phyloP scores from a whole-genome alignment of 768 basidiomycete species.

The Boletus tomentosulus region DNA sequence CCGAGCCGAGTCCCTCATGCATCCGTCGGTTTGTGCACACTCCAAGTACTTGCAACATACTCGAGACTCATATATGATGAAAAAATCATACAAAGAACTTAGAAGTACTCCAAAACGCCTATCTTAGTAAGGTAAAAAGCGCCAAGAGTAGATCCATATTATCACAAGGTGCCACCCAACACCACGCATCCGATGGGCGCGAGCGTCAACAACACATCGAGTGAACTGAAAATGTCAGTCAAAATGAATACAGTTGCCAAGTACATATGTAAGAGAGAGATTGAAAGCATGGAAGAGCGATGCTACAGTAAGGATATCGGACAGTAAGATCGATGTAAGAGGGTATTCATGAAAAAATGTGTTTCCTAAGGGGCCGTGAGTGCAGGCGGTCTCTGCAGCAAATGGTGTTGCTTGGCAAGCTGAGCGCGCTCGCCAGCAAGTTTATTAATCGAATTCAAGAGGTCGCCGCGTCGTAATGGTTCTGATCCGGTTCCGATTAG shows the following conservation, averaged over 20 bases:
- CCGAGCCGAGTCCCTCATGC: too few relatives aligned
- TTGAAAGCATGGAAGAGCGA: not conserved
- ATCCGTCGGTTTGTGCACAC: not conserved
- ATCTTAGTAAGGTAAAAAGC: not conserved
- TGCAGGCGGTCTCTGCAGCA: constrained; percentile 31
- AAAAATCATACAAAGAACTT: not conserved
- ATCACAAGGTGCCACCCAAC: not conserved
- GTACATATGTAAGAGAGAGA: not conserved
- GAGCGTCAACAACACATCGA: not conserved
- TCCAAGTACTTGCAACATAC: not conserved
- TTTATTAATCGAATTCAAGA: constrained; percentile 78
- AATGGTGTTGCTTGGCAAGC: constrained; percentile 28
- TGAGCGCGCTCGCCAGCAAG: constrained; percentile 63
- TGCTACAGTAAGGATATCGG: constrained; percentile 22
- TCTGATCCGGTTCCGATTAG: constrained; percentile 37
- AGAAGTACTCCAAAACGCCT: not conserved
- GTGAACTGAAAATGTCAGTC: not conserved
- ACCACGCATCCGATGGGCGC: not conserved
- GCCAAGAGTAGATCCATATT: not conserved
- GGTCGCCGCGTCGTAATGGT: constrained; percentile 73
- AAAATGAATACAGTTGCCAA: constrained; percentile 7
- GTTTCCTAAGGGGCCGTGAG: constrained; percentile 23
- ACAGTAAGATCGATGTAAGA: constrained; percentile 2
- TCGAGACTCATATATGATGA: not conserved
- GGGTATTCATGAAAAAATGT: constrained; percentile 1